Evolutionary conservation across 306 rosid species (phyloP).

Genomic region (Corylus americana): DNA sequence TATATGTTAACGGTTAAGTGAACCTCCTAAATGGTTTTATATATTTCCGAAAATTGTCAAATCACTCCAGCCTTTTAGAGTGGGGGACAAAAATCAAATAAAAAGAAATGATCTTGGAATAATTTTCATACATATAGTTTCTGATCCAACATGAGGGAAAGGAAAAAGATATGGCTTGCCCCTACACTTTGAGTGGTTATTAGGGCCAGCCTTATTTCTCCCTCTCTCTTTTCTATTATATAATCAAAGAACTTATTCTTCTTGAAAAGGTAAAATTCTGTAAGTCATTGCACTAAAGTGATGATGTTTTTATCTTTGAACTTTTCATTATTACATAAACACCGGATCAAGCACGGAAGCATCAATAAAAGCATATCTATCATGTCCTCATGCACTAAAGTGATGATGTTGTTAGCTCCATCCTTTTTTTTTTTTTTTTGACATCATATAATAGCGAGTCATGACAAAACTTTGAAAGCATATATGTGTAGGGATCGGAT

Average conservation of each 20-base stretch:
- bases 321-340: slow-evolving; percentile 31
- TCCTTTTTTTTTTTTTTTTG: not conserved
- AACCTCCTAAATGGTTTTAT: not conserved
- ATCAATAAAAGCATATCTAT: slow-evolving; percentile 9
- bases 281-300: slow-evolving; percentile 19
- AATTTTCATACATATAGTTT: not conserved
- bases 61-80: not conserved
- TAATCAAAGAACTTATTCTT: slow-evolving; percentile 27
- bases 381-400: not conserved
- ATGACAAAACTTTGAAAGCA: too few relatives aligned
- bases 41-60: not conserved
- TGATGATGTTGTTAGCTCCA: too few relatives aligned
- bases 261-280: slow-evolving; percentile 3
- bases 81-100: not conserved
- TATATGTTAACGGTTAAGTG: not conserved
- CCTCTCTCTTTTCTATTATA: not conserved
- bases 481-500: too few relatives aligned
- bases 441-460: too few relatives aligned
- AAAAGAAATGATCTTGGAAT: not conserved
- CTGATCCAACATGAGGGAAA: not conserved
- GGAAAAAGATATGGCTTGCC: not conserved
- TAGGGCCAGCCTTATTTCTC: not conserved
- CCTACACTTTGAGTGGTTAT: slow-evolving; percentile 12
- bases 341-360: not conserved
- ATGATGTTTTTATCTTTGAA: slow-evolving; percentile 17